Evolutionary conservation across 176 grass and related monocot genomes (phyloP), one percentile per base, ranked within the genome.

Genomic region (Zea luxurians): DNA sequence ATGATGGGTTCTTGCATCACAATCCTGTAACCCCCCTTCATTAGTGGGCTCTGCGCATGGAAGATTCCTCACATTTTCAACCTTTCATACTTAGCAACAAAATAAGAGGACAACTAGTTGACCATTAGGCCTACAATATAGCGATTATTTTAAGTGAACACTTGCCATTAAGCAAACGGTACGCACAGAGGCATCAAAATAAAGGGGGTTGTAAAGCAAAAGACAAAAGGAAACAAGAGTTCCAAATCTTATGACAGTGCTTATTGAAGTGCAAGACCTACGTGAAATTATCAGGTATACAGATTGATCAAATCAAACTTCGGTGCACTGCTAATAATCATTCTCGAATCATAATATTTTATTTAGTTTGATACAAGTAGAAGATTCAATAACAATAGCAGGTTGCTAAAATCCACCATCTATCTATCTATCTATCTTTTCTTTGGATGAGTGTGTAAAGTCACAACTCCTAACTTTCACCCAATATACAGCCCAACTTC

Each of bases 1-100:
- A 84, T 93, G 70, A 90, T 83, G 75, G 71, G 53, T 77, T 84
- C 75, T 90, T 88, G 70, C 88, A 93, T 86, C 85, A 93, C 75
- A 69, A 88, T 71, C 45, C 78, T 83, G 36, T 55, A 89, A 75
- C 13, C 74, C 41, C 63, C 37, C 36, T 83, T 83, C 71, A 58
- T 79, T 78, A 89, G 92, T 91, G 86, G 82, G 48, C 70, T 88
- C 53, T 71, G 61, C 10, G 78, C 61, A 81, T 86, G 77, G 77
- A 84, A 91, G 89, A 94, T 91, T 87, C 92, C 80, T 74, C 80
- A 63, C 79, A 84, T 86, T 83, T 86, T 76, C 46, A 21, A 68
- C 41, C 82, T 76, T 88, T 92, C 78, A 85, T 68, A 88, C 79
- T 78, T 71, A 67, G 43, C 68, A 85, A 12, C 37, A 88, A 55